A percentile compares a stretch with the other conserved stretches of the same genome.
Conservation (phyloP, 306 rosid species). For the Morella rubra region DNA sequence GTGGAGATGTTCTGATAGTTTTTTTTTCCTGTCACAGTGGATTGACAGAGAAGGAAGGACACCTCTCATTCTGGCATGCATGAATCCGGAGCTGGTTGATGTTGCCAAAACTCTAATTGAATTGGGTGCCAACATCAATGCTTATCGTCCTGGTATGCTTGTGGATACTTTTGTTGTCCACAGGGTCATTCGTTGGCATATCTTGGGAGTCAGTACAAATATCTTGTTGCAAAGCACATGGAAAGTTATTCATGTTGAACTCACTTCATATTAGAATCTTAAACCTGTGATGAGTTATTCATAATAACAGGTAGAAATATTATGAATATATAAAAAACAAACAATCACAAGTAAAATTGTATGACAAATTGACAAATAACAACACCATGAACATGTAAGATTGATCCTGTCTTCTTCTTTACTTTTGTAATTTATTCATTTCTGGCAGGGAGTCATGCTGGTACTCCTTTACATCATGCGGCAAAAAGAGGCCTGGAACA, state of each 20-base stretch:
- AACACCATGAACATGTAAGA: not conserved
- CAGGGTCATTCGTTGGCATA: not conserved
- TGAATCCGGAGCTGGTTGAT: conserved; percentile 12
- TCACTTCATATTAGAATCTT: not conserved
- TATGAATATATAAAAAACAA: not conserved
- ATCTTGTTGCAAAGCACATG: not conserved
- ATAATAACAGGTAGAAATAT: not conserved
- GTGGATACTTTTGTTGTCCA: not conserved
- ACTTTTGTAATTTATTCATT: not conserved
- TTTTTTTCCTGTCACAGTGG: conserved; percentile 17
- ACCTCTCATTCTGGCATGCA: conserved; percentile 27
- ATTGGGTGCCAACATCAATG: conserved; percentile 28
- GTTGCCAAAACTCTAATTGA: conserved; percentile 26
- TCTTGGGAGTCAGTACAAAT: not conserved
- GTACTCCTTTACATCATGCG: conserved; percentile 36
- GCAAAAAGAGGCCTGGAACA: conserved; percentile 18
- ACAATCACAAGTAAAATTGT: not conserved
- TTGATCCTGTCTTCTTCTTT: not conserved
- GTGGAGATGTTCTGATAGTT: not conserved
- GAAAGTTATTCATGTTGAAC: not conserved
- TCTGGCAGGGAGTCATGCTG: conserved; percentile 21
- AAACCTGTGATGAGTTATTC: not conserved
- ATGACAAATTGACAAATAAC: not conserved
- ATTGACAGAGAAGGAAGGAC: conserved; percentile 23
- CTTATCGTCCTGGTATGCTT: conserved; percentile 27